phyloP scores from a whole-genome alignment of 108 stramenopile species.

The Cyclotella cryptica region DNA sequence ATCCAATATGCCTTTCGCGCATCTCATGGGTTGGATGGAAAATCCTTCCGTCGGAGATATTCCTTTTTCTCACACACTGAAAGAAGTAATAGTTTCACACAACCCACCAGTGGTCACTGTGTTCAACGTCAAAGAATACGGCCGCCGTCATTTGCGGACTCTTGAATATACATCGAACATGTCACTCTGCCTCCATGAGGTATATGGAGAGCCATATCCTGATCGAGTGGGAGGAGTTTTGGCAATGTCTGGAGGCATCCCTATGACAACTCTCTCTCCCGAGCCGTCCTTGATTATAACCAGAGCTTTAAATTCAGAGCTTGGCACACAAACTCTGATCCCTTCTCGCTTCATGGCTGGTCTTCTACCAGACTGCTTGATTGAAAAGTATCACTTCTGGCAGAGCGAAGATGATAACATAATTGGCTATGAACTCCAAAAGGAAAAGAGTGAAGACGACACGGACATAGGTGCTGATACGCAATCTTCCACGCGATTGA shows the following conservation, averaged over 20 bases:
- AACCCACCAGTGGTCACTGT: conserved; percentile 93
- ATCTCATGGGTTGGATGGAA: conserved; percentile 90
- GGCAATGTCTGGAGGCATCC: conserved; percentile 87
- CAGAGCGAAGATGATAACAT: conserved; percentile 94
- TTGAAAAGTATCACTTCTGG: conserved; percentile 97
- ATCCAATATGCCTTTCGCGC: conserved; percentile 83
- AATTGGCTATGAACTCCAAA: conserved; percentile 82
- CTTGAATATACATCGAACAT: conserved; percentile 94
- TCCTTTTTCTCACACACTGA: conserved; percentile 81
- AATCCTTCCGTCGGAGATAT: conserved; percentile 67
- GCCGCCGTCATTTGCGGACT: conserved; percentile 93
- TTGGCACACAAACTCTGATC: conserved; percentile 89
- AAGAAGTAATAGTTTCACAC: conserved; percentile 96
- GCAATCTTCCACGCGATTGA: conserved; percentile 68
- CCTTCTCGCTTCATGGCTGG: conserved; percentile 92
- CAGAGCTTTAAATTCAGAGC: conserved; percentile 77
- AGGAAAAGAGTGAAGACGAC: conserved; percentile 65
- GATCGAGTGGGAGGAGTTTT: conserved; percentile 87
- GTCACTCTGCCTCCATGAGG: conserved; percentile 89
- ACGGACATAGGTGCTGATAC: conserved; percentile 57
- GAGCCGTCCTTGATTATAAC: conserved; percentile 87
- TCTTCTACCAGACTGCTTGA: conserved; percentile 89
- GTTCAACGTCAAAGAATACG: conserved; percentile 96
- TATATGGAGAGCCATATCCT: conserved; percentile 91
- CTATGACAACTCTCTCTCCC: conserved; percentile 85